phyloP scores from a whole-genome alignment of 129 eudicot species.

The Sambucus nigra region DNA sequence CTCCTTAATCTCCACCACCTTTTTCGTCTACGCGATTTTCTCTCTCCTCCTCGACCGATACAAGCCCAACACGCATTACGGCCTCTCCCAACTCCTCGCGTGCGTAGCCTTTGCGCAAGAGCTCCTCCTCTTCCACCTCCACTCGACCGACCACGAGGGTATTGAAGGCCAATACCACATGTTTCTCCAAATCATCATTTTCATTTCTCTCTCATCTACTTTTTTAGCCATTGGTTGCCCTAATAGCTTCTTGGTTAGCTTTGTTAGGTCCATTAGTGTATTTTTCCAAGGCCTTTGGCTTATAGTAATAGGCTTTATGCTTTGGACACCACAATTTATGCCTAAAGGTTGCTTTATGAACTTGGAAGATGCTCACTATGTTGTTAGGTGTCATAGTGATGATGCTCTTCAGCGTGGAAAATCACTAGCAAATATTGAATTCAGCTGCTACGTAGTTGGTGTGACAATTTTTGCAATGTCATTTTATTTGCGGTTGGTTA shows the following conservation, averaged over 20 bases:
- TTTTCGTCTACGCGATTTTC: constrained; percentile 49
- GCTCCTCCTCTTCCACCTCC: constrained; percentile 77
- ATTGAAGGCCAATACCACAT: too few relatives aligned
- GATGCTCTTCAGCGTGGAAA: constrained; percentile 70
- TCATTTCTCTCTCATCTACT: constrained; percentile 42
- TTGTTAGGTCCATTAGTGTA: constrained; percentile 59
- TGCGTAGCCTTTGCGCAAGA: constrained; percentile 71
- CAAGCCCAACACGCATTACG: constrained; percentile 32
- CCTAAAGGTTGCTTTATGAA: constrained; percentile 84
- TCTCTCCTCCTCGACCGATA: constrained; percentile 52
- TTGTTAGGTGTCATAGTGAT: constrained; percentile 53
- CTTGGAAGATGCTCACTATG: constrained; percentile 68
- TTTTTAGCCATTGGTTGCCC: constrained; percentile 43
- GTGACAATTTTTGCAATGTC: constrained; percentile 37
- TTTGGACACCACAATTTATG: constrained; percentile 62
- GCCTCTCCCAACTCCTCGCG: constrained; percentile 50
- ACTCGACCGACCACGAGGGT: too few relatives aligned
- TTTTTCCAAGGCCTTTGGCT: constrained; percentile 84
- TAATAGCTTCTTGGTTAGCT: constrained; percentile 43
- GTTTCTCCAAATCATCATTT: constrained; percentile 60
- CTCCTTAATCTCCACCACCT: constrained; percentile 52
- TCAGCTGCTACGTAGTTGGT: constrained; percentile 70
- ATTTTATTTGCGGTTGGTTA: constrained; percentile 37
- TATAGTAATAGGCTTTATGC: constrained; percentile 79
- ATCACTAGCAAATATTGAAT: constrained; percentile 70